Base-by-base conservation (phyloP, 768 basidiomycete species). In the Xerocomellus dryophilus region DNA sequence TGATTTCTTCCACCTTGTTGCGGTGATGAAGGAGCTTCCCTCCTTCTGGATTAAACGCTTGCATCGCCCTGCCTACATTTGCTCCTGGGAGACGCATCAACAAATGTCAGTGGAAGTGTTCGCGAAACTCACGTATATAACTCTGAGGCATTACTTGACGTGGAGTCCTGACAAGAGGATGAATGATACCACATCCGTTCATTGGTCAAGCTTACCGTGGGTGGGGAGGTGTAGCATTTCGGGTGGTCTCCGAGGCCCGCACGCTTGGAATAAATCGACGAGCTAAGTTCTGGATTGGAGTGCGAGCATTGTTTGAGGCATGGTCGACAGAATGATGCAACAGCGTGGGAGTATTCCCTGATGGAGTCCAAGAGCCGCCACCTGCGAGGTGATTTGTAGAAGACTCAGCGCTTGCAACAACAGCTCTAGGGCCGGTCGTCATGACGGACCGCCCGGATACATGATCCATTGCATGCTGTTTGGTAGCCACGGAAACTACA, bases 331-430 rank as follows among this genome's bases (percentile, higher is more conserved):
- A 21, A 25, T 18, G 32, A n/a, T 32, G 40, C 7, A 25, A 4
- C 3, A 2, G 29, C 9, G 29, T 29, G 29, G 9, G 10, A n/a
- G 29, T 35, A 18, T 32, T 15, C 17, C 4, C 40, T 7, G 31
- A 21, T 4, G 21, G 20, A 12, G 31, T 34, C 4, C n/a, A 18
- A 12, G 20, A 39, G 10, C 8, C 20, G 9, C 29, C 15, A 4
- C 17, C 20, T 0, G 23, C 21, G 11, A 23, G 15, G 9, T 2
- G 31, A 12, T 17, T n/a, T 17, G 15, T 35, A 15, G 32, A 18
- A n/a, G 41, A 14, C 11, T 27, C 41, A 6, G 4, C 9, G n/a
- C 84, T 83, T 47, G 96, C 73, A 58, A 97, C 40, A 10, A 23
- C 15, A 14, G 44, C 34, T 11, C 40, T n/a, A 17, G 31, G 10